A percentile compares a stretch with the other conserved stretches of the same genome.
Conservation (phyloP, 2,329 filamentous ascomycete genomes). For the Aspergillus quadricinctus region DNA sequence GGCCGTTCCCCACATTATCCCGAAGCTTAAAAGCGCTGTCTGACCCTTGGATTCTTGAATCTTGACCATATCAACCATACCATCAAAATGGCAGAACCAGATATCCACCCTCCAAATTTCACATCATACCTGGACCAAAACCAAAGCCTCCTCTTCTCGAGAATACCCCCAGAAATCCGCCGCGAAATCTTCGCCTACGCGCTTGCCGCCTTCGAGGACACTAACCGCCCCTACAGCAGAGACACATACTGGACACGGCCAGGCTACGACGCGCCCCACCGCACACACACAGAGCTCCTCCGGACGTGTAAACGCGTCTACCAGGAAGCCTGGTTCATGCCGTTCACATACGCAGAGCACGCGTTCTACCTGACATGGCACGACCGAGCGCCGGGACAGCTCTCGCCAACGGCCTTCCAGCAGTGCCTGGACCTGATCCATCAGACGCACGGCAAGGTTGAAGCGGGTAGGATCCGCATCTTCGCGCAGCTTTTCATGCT, state of each 20-base stretch:
- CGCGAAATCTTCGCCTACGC: constrained; percentile 44
- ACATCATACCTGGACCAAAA: constrained; percentile 5
- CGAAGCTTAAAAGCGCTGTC: not conserved
- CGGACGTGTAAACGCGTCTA: constrained; percentile 43
- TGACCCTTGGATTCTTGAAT: not conserved
- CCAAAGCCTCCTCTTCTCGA: constrained; percentile 29
- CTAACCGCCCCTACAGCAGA: constrained; percentile 18
- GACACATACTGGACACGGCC: constrained; percentile 41
- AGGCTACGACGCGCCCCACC: constrained; percentile 36
- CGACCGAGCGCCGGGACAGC: constrained; percentile 29
- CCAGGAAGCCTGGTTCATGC: constrained; percentile 42
- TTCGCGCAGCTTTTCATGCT: constrained; percentile 44
- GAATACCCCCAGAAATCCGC: constrained; percentile 49
- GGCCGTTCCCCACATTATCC: not conserved
- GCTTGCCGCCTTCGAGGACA: constrained; percentile 38
- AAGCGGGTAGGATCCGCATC: constrained; percentile 33
- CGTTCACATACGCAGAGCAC: constrained; percentile 39
- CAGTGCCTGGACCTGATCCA: constrained; percentile 15
- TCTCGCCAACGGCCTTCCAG: constrained; percentile 9
- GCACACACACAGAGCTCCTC: constrained; percentile 37
- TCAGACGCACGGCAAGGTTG: constrained; percentile 18
- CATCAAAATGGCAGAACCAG: not conserved
- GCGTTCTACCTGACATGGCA: constrained; percentile 33
- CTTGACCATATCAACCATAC: not conserved
- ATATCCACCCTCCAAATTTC: not conserved